These are phyloP conservation scores for Ophioceras dolichostomum DNA, from an alignment of 2,329 filamentous ascomycete species.

Conservation along the genomic window DNA sequence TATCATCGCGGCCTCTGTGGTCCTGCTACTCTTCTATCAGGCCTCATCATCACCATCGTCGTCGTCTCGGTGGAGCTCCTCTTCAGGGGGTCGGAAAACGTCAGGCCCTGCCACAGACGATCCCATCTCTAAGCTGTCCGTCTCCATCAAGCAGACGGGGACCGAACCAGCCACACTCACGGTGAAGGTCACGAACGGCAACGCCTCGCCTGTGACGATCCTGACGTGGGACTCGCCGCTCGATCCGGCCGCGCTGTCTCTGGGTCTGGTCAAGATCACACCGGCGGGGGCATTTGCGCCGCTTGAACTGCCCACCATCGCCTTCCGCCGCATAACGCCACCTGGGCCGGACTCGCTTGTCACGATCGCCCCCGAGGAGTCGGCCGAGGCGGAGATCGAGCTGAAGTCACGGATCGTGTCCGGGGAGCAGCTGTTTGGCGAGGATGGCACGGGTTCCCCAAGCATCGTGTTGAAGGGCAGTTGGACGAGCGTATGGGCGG, in stretches of 20 bases:
- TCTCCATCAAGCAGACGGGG: background rate
- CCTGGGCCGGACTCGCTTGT: conserved; percentile 3
- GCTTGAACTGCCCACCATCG: conserved; percentile 4
- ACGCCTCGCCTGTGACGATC: conserved; percentile 6
- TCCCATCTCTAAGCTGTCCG: background rate
- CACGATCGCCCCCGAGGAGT: conserved; percentile 3
- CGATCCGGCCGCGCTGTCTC: conserved; percentile 4
- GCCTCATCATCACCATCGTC: no score
- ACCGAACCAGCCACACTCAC: conserved; percentile 3
- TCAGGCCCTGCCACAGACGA: no score
- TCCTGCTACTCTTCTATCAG: background rate
- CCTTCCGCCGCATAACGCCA: conserved; percentile 6
- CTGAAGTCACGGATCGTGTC: background rate
- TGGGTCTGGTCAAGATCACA: conserved; percentile 4
- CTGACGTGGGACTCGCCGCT: conserved; percentile 7
- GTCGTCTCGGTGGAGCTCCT: no score
- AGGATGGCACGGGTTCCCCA: background rate
- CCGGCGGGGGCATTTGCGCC: conserved; percentile 1
- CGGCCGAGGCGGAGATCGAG: background rate
- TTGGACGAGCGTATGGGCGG: background rate
- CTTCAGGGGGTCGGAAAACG: no score
- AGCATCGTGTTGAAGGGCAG: conserved; percentile 1
- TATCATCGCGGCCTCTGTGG: background rate
- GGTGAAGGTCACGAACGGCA: conserved; percentile 5
- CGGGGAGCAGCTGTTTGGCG: background rate